Evolutionary conservation across 768 basidiomycete genomes (phyloP).

Genomic region (Trichaptum fuscoviolaceum): DNA sequence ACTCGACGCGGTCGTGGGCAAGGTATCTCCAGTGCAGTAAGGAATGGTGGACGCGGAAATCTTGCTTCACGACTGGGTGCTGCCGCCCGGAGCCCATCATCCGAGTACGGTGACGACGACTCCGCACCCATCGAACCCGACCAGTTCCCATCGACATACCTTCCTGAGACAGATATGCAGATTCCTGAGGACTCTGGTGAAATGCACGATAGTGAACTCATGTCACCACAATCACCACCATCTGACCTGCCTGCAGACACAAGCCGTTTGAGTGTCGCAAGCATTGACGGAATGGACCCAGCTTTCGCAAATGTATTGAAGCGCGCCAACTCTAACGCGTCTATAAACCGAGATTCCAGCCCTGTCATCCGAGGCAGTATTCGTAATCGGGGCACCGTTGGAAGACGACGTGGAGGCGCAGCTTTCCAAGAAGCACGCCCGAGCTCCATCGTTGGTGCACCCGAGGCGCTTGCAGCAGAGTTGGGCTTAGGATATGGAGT

Average conservation of each 20-base stretch:
- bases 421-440: conserved; percentile 69
- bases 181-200: conserved; percentile 11
- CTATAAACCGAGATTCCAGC: conserved; percentile 43
- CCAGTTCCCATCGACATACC: conserved; percentile 27
- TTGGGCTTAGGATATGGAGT: conserved; percentile 34
- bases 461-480: conserved; percentile 68
- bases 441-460: conserved; percentile 63
- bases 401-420: conserved; percentile 61
- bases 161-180: conserved; percentile 3
- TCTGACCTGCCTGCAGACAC: background rate
- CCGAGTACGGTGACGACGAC: conserved; percentile 32
- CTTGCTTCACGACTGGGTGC: conserved; percentile 60
- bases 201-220: background rate
- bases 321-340: conserved; percentile 40
- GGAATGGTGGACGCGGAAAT: conserved; percentile 32
- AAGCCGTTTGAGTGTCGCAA: conserved; percentile 44
- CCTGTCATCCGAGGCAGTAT: conserved; percentile 46
- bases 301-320: conserved; percentile 74
- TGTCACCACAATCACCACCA: conserved; percentile 28
- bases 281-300: conserved; percentile 86
- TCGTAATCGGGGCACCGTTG: conserved; percentile 30
- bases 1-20: conserved; percentile 46
- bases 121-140: conserved; percentile 16
- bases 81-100: conserved; percentile 48
- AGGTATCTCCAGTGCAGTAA: conserved; percentile 7